Conservation (phyloP, 352 stramenopile genomes). For the Phytopythium cucurbitacearum region DNA sequence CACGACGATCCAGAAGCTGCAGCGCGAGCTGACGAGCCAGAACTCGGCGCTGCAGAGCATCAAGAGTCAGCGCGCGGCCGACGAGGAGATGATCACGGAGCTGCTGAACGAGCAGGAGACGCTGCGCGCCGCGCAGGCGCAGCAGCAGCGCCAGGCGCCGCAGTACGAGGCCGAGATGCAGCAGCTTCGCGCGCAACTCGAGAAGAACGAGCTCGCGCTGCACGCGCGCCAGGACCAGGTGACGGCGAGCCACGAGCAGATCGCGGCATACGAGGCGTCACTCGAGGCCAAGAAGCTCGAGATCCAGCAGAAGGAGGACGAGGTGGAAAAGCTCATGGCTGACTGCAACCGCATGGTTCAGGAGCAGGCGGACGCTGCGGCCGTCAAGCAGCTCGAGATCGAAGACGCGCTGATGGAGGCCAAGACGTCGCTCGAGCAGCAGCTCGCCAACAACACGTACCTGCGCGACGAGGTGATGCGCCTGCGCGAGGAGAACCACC, state of each 20-base stretch:
- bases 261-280: slow-evolving; percentile 59
- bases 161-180: slow-evolving; percentile 75
- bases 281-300: slow-evolving; percentile 58
- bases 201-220: slow-evolving; percentile 65
- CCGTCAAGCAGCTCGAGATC: slow-evolving; percentile 80
- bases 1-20: slow-evolving; percentile 71
- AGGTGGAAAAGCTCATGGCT: slow-evolving; percentile 78
- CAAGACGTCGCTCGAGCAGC: slow-evolving; percentile 83
- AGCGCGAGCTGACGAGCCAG: slow-evolving; percentile 62
- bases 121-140: slow-evolving; percentile 42
- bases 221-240: slow-evolving; percentile 74
- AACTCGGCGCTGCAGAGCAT: slow-evolving; percentile 47
- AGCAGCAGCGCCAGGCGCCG: slow-evolving; percentile 36
- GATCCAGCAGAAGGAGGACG: slow-evolving; percentile 66
- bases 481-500: slow-evolving; percentile 78
- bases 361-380: slow-evolving; percentile 70
- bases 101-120: slow-evolving; percentile 83
- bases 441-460: slow-evolving; percentile 84
- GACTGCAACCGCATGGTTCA: slow-evolving; percentile 87
- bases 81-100: slow-evolving; percentile 82
- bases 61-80: slow-evolving; percentile 64
- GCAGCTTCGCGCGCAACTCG: slow-evolving; percentile 54
- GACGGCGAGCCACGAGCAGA: slow-evolving; percentile 55
- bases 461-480: slow-evolving; percentile 73
- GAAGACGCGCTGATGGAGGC: slow-evolving; percentile 79